Evolutionary conservation across 1,284 basidiomycete species (phyloP), one percentile per base, ranked within the genome.

Genomic region (Ceratobasidium sp.): DNA sequence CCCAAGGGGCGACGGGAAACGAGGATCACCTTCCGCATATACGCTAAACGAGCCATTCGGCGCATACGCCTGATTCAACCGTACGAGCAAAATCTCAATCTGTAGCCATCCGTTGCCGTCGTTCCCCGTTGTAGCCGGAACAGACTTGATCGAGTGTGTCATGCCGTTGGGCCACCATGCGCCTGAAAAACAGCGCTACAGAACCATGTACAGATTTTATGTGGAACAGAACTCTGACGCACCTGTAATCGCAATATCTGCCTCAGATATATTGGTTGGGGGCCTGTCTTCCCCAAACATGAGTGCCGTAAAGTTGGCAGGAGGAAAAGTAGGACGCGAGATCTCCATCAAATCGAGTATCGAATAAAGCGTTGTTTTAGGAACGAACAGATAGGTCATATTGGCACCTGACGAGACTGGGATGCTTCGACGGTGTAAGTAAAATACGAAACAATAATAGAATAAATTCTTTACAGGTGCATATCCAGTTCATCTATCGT

Each of bases 161-260:
- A 58, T 53, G 8, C 65, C 65, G 14, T 57, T 70, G 46, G n/a
- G 65, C 65, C 65, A 70, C 65, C 65, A 70, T 34, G 46, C 58
- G 23, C 53, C 65, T 70, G 18, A 18, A 8, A 58, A n/a, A n/a
- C n/a, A n/a, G n/a, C n/a, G 18, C 28, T 10, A 30, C 18, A 18
- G 1, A 16, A 2, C 26, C 21, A 1, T 26, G 14, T 14, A 34
- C 18, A 30, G 23, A 10, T 16, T n/a, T 55, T 34, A n/a, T n/a
- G n/a, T n/a, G n/a, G 6, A 23, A 14, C 41, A 28, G 8, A 1
- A 26, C 23, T 30, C 53, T 43, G n/a, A n/a, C n/a, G n/a, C 43
- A 58, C 65, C 21, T 4, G 65, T 30, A 26, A 58, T 41, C 26
- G 65, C 65, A 6, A 23, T 70, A 21, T 70, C 65, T 10, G 53